Base-by-base conservation (phyloP, 768 basidiomycete species). In the Russula lepida region DNA sequence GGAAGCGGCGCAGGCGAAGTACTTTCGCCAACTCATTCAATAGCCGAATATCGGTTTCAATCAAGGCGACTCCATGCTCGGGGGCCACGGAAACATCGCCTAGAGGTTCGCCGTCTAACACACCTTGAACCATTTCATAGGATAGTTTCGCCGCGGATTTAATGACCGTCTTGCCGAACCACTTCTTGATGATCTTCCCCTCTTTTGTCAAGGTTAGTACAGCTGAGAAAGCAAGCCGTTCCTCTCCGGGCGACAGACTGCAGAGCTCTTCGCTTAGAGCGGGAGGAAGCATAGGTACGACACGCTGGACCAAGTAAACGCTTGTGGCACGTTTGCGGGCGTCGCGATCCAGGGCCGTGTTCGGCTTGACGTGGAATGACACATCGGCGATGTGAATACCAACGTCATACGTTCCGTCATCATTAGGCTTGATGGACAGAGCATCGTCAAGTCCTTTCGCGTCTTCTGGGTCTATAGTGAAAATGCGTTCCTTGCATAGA, bases 351-450 rank as follows among this genome's bases (percentile, higher is more conserved):
- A 99, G 78, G n/a, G 97, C 90, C 12, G 95, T 97, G 71, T 93
- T 94, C 25, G 92, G 88, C 74, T 91, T 92, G 68, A 92, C 86
- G 74, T 98, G 98, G 77, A 88, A 88, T 2, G 95, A 92, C 6
- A 98, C 95, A 73, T 99, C 97, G 12, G 95, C 89, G 64, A 99
- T 84, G 69, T 98, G 95, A n/a, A 98, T 83, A 56, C 92, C 92
- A 51, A 99, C 83, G 44, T 94, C 90, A 70, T 84, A 95, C 2
- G 88, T 94, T 7, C 95, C 94, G 71, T 98, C 92, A 23, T 94
- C 93, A 68, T 93, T 93, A 60, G 74, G 71, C 72, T 88, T 89
- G 74, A 98, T 79, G 28, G 95, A 97, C 2, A 99, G 69, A 6
- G 97, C 97, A 69, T 99, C 95, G 70, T 98, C 97, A 51, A 98